A percentile compares a stretch with the other conserved stretches of the same genome.
These are phyloP conservation scores for Aspergillus sp. DNA, from an alignment of 2,329 filamentous ascomycete species.

Conservation along the genomic window DNA sequence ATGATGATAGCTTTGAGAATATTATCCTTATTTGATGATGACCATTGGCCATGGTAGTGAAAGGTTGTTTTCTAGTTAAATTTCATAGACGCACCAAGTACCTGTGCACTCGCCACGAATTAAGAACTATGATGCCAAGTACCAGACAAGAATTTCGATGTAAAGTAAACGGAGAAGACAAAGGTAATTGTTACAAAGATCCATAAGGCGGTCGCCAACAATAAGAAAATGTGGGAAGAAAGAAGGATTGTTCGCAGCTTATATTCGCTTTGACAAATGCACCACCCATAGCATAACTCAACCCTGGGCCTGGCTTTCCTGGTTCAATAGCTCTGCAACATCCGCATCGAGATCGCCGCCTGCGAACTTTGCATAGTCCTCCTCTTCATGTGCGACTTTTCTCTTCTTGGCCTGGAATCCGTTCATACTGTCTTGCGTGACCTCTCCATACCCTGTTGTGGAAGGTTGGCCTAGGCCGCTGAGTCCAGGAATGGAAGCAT, in stretches of 20 bases:
- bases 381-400: slow-evolving; percentile 48
- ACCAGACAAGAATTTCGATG: neutral
- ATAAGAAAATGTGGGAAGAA: neutral
- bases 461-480: slow-evolving; percentile 21
- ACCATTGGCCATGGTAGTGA: neutral
- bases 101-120: neutral
- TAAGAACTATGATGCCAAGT: neutral
- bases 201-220: neutral
- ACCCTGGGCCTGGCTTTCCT: slow-evolving; percentile 36
- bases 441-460: slow-evolving; percentile 21
- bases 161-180: neutral
- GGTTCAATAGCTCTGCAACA: slow-evolving; percentile 58
- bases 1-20: slow-evolving; percentile 20
- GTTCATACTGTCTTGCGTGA: slow-evolving; percentile 27
- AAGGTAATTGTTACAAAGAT: neutral
- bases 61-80: neutral
- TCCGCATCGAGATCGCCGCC: slow-evolving; percentile 61
- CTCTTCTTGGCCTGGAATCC: slow-evolving; percentile 47
- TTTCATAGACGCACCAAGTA: neutral
- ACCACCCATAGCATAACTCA: neutral
- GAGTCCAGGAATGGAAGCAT: slow-evolving; percentile 18
- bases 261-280: neutral
- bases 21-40: neutral
- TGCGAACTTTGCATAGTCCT: slow-evolving; percentile 48
- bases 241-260: neutral